Evolutionary conservation across 805 yeast species (phyloP).

Genomic region (Candida stauntonica): DNA sequence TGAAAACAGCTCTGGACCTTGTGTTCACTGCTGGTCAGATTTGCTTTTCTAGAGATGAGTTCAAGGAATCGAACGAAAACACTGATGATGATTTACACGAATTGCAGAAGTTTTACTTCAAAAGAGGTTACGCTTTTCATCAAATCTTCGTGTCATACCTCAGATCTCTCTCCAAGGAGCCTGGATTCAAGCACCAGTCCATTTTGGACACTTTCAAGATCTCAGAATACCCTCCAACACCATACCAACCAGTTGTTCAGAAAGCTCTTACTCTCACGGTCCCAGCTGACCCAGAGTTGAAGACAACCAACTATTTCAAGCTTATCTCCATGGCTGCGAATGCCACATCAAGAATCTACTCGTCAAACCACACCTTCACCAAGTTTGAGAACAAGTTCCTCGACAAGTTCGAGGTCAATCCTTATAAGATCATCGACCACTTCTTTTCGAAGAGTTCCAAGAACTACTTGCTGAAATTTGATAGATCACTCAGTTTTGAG

Average conservation of each 20-base stretch:
- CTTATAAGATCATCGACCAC: constrained; percentile 30
- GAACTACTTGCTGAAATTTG: constrained; percentile 31
- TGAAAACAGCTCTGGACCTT: constrained; percentile 29
- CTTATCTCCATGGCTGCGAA: constrained; percentile 33
- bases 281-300: constrained; percentile 24
- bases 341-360: constrained; percentile 31
- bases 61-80: constrained; percentile 8
- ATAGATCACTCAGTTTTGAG: constrained; percentile 28
- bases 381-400: constrained; percentile 37
- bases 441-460: constrained; percentile 34
- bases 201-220: constrained; percentile 31
- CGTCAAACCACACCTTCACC: constrained; percentile 31
- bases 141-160: constrained; percentile 32
- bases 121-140: constrained; percentile 32
- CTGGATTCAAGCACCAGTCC: constrained; percentile 28
- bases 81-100: constrained; percentile 28
- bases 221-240: constrained; percentile 31
- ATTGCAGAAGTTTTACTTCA: constrained; percentile 30
- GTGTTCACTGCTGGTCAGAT: constrained; percentile 35
- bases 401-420: constrained; percentile 38
- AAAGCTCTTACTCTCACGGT: constrained; percentile 34
- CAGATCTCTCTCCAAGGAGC: constrained; percentile 29
- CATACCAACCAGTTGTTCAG: constrained; percentile 31
- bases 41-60: constrained; percentile 29
- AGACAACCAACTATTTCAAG: constrained; percentile 29